Percentiles rank a stretch among this genome's conserved stretches.
These are phyloP conservation scores for Pleurotus giganteus DNA, from an alignment of 768 basidiomycete species.

Conservation along the genomic window DNA sequence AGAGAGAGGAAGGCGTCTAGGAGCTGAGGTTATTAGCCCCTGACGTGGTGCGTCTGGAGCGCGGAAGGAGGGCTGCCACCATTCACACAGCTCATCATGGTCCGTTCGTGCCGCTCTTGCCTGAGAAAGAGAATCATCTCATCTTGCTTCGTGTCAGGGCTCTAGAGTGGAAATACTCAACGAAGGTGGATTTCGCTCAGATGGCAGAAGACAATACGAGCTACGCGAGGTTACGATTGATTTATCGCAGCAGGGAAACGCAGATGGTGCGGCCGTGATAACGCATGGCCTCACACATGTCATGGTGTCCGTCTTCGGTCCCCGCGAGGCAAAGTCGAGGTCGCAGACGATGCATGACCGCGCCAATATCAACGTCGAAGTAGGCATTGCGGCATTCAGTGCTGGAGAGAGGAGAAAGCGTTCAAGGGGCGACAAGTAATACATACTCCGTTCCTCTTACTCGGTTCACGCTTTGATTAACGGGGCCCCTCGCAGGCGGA, in stretches of 20 bases:
- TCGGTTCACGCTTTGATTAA: slow-evolving; percentile 5
- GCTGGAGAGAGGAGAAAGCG: slow-evolving; percentile 76
- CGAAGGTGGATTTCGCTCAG: slow-evolving; percentile 85
- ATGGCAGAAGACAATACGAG: slow-evolving; percentile 91
- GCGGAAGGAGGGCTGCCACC: background rate
- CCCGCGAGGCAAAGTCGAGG: slow-evolving; percentile 82
- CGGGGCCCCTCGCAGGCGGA: slow-evolving; percentile 51
- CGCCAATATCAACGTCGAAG: slow-evolving; percentile 87
- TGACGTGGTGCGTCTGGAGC: background rate
- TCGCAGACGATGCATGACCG: slow-evolving; percentile 83
- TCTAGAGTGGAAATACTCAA: slow-evolving; percentile 75
- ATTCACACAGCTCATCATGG: slow-evolving; percentile 16
- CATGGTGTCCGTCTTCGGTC: slow-evolving; percentile 86
- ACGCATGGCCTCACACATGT: slow-evolving; percentile 92
- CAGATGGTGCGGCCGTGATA: slow-evolving; percentile 84
- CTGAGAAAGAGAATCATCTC: background rate
- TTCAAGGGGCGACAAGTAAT: slow-evolving; percentile 85
- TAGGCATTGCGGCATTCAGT: slow-evolving; percentile 85
- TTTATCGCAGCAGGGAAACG: slow-evolving; percentile 67
- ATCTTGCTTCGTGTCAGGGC: slow-evolving; percentile 25
- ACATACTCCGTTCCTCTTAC: slow-evolving; percentile 11
- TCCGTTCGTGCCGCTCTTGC: slow-evolving; percentile 15
- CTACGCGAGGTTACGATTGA: slow-evolving; percentile 80
- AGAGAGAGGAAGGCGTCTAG: background rate
- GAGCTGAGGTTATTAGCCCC: slow-evolving; percentile 4